Percentiles rank a stretch among this genome's conserved stretches.
Evolutionary conservation across 1,139 yeast species (phyloP).

Genomic region (Yamadazyma pseudoaaseri): DNA sequence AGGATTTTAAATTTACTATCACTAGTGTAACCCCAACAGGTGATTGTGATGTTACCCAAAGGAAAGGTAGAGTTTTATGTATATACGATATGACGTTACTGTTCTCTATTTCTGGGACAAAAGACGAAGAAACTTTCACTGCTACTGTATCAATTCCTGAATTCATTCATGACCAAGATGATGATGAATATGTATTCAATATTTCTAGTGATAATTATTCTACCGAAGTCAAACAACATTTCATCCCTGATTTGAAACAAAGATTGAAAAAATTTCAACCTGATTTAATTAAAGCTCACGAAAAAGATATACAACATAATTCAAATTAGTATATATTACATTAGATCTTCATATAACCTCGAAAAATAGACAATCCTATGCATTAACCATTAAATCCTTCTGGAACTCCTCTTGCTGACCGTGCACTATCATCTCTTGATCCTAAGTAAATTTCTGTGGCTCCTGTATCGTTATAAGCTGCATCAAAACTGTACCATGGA

Average conservation of each 20-base stretch:
- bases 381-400: slow-evolving; percentile 57
- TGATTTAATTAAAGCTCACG: slow-evolving; percentile 61
- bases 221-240: slow-evolving; percentile 38
- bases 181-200: slow-evolving; percentile 59
- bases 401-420: slow-evolving; percentile 87
- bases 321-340: slow-evolving; percentile 12
- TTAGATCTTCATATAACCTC: background rate
- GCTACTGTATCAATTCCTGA: slow-evolving; percentile 57
- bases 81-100: slow-evolving; percentile 63
- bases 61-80: slow-evolving; percentile 77
- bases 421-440: slow-evolving; percentile 45
- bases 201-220: slow-evolving; percentile 40
- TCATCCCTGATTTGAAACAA: slow-evolving; percentile 51
- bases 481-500: slow-evolving; percentile 61
- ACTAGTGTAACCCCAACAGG: slow-evolving; percentile 52
- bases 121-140: slow-evolving; percentile 23
- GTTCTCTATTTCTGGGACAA: slow-evolving; percentile 40
- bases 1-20: slow-evolving; percentile 33
- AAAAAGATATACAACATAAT: slow-evolving; percentile 54
- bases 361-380: background rate
- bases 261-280: slow-evolving; percentile 58
- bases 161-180: slow-evolving; percentile 72
- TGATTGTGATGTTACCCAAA: slow-evolving; percentile 78
- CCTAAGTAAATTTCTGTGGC: slow-evolving; percentile 61
- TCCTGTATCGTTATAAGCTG: slow-evolving; percentile 51